Evolutionary conservation across 306 rosid genomes (phyloP).

Genomic region (Arachis hypogaea): DNA sequence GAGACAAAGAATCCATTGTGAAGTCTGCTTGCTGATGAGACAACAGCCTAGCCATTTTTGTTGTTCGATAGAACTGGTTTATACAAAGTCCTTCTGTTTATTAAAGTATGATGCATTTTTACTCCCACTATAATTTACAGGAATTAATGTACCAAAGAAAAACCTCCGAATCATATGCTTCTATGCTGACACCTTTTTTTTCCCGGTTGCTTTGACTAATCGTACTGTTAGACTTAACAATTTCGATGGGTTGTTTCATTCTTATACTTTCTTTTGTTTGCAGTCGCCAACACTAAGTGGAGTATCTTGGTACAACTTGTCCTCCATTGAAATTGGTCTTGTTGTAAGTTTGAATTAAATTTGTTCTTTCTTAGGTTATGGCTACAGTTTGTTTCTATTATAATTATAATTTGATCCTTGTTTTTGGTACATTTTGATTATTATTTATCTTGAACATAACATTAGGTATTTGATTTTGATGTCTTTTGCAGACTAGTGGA

Average conservation of each 20-base stretch:
- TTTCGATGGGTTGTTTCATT: conserved; percentile 27
- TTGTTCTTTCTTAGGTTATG: conserved; percentile 30
- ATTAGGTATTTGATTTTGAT: conserved; percentile 26
- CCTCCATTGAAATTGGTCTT: conserved; percentile 83
- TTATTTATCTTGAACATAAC: conserved; percentile 35
- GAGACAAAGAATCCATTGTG: not conserved
- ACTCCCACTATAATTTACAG: conserved; percentile 2
- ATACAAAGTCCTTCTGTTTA: not conserved
- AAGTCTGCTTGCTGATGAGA: conserved; percentile 1
- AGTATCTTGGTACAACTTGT: conserved; percentile 78
- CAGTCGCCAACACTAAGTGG: conserved; percentile 90
- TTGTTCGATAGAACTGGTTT: conserved; percentile 6
- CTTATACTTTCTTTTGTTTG: conserved; percentile 39
- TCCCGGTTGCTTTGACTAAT: conserved; percentile 15
- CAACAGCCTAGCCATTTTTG: not conserved
- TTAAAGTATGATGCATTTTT: not conserved
- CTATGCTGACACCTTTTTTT: conserved; percentile 8
- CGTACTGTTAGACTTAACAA: conserved; percentile 9
- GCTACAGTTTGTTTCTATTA: conserved; percentile 23
- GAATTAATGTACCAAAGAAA: not conserved
- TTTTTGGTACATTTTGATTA: conserved; percentile 31
- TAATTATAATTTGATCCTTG: conserved; percentile 10
- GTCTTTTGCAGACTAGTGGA: conserved; percentile 88
- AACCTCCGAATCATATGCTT: not conserved
- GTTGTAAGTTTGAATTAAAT: conserved; percentile 63